Conservation (phyloP, 192 early-diverging fungal genomes). For the Backusella psychrophila region DNA sequence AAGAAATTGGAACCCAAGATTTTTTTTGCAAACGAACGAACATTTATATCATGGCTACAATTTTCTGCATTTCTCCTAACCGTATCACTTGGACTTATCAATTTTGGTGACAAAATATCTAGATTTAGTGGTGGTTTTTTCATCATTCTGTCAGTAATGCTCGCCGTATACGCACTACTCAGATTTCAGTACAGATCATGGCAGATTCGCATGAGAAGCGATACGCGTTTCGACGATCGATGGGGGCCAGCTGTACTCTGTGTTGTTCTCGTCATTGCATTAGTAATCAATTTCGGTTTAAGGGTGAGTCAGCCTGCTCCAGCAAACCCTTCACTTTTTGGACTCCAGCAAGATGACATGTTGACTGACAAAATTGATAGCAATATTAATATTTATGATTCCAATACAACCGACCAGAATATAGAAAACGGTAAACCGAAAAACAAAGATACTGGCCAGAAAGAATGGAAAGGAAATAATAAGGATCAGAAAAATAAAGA, state of each 20-base stretch:
- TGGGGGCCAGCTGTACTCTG: constrained; percentile 32
- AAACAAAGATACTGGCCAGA: background rate
- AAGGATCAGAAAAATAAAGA: background rate
- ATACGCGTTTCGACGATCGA: constrained; percentile 21
- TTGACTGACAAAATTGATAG: background rate
- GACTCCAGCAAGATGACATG: background rate
- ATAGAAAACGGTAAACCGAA: background rate
- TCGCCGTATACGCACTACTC: constrained; percentile 25
- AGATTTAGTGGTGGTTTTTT: constrained; percentile 22
- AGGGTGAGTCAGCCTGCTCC: constrained; percentile 1
- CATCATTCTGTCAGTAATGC: constrained; percentile 17
- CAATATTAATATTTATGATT: background rate
- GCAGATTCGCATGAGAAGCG: constrained; percentile 13
- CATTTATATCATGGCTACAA: constrained; percentile 80
- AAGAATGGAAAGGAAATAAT: background rate
- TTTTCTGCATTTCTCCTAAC: constrained; percentile 62
- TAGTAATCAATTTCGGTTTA: constrained; percentile 26
- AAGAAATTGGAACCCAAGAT: constrained; percentile 57
- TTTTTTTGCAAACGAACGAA: constrained; percentile 89
- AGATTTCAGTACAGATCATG: constrained; percentile 31
- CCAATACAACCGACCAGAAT: background rate
- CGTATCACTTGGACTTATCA: constrained; percentile 63
- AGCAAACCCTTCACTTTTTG: background rate
- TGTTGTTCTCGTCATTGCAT: constrained; percentile 24
- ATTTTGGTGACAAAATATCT: constrained; percentile 49